Conservation (phyloP, 2,329 filamentous ascomycete genomes). For the Diaporthe sp. region DNA sequence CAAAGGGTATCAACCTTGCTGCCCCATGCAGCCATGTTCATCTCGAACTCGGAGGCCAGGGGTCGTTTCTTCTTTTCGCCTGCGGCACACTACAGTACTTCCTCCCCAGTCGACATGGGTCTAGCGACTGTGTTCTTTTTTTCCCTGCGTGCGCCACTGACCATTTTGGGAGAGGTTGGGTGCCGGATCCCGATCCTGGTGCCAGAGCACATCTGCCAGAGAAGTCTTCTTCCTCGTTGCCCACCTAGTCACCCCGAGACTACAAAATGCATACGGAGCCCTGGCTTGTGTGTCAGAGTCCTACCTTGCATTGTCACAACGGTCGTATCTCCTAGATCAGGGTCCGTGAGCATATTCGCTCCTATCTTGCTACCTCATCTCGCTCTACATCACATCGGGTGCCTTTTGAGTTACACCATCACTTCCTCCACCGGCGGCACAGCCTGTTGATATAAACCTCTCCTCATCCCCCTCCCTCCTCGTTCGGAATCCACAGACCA, state of each 20-base stretch:
- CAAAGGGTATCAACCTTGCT: conserved; percentile 30
- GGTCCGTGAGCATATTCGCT: conserved; percentile 20
- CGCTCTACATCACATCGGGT: conserved; percentile 8
- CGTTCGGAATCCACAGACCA: background rate
- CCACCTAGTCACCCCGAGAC: conserved; percentile 7
- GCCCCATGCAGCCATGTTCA: conserved; percentile 29
- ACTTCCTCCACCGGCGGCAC: background rate
- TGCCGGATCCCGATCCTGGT: conserved; percentile 28
- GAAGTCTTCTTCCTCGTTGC: conserved; percentile 19
- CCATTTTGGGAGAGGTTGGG: conserved; percentile 21
- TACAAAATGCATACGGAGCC: conserved; percentile 26
- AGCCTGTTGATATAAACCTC: conserved; percentile 25
- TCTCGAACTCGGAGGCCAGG: conserved; percentile 23
- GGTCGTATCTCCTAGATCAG: conserved; percentile 4
- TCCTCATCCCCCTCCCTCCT: background rate
- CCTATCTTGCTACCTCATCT: conserved; percentile 17
- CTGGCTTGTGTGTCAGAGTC: conserved; percentile 20
- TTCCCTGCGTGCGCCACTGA: conserved; percentile 26
- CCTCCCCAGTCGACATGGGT: conserved; percentile 14
- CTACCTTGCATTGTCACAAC: conserved; percentile 27
- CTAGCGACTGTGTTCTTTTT: conserved; percentile 24
- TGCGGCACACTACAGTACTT: conserved; percentile 7
- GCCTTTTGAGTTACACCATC: conserved; percentile 1
- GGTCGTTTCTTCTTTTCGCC: conserved; percentile 1
- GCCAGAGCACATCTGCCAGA: conserved; percentile 24